phyloP scores from a whole-genome alignment of 2,329 filamentous ascomycete genomes.

The Fusarium sp. region DNA sequence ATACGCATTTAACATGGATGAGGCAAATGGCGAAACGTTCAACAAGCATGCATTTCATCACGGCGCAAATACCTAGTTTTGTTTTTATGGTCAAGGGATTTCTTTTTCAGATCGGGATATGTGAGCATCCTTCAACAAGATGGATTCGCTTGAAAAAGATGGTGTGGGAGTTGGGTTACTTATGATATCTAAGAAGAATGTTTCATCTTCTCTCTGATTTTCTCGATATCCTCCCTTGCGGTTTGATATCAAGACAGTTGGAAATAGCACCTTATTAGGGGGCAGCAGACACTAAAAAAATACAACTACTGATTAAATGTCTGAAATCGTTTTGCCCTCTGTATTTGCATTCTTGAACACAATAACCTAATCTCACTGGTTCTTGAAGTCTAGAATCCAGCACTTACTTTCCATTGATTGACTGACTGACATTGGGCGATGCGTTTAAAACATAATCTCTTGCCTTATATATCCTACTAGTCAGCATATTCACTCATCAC shows the following conservation, averaged over 20 bases:
- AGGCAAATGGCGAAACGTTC: slow-evolving; percentile 49
- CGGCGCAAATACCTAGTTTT: slow-evolving; percentile 46
- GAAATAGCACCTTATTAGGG: slow-evolving; percentile 2
- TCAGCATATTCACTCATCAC: slow-evolving; percentile 1
- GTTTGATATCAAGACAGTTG: background rate
- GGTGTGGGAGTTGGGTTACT: slow-evolving; percentile 45
- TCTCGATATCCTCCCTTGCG: background rate
- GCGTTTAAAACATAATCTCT: slow-evolving; percentile 14
- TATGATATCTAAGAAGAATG: slow-evolving; percentile 33
- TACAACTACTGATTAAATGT: slow-evolving; percentile 22
- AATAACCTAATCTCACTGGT: background rate
- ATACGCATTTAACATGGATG: slow-evolving; percentile 49
- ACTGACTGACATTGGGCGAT: background rate
- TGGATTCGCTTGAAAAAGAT: slow-evolving; percentile 38
- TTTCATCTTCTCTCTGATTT: slow-evolving; percentile 30
- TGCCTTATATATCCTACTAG: slow-evolving; percentile 10
- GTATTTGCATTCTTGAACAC: background rate
- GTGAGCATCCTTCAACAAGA: slow-evolving; percentile 45
- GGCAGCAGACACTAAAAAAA: slow-evolving; percentile 24
- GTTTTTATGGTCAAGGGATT: slow-evolving; percentile 27
- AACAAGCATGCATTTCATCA: slow-evolving; percentile 50
- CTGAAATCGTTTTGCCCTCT: background rate
- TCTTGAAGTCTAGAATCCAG: background rate
- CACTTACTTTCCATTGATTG: background rate
- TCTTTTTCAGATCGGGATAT: slow-evolving; percentile 40